Evolutionary conservation across 2,329 filamentous ascomycete genomes (phyloP).

Genomic region (Ophiobolus disseminans): DNA sequence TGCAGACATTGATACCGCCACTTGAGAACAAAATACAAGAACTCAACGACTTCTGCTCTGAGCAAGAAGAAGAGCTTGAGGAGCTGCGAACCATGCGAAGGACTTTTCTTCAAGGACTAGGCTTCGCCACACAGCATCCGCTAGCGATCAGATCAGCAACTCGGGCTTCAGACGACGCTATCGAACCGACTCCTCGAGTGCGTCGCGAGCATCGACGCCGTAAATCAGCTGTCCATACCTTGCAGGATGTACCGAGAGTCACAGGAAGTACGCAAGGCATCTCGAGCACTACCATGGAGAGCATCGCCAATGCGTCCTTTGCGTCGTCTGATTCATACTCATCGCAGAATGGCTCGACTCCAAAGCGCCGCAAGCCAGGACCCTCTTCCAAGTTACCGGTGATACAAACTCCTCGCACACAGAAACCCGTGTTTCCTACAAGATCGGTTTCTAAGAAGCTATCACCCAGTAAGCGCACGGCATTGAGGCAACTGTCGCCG

Average conservation of each 20-base stretch:
- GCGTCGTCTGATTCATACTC: slow-evolving; percentile 25
- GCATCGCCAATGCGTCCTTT: slow-evolving; percentile 30
- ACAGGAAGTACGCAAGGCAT: slow-evolving; percentile 5
- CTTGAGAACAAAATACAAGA: slow-evolving; percentile 32
- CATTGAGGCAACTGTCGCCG: slow-evolving; percentile 43
- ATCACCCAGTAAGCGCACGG: slow-evolving; percentile 34
- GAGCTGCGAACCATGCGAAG: slow-evolving; percentile 33
- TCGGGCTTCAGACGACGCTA: slow-evolving; percentile 17
- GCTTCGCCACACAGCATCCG: slow-evolving; percentile 20
- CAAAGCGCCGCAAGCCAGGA: slow-evolving; percentile 52
- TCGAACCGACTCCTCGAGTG: slow-evolving; percentile 15
- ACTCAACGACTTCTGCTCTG: slow-evolving; percentile 32
- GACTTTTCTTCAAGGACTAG: slow-evolving; percentile 36
- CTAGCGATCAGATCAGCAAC: slow-evolving; percentile 15
- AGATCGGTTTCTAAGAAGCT: slow-evolving; percentile 22
- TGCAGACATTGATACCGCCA: slow-evolving; percentile 23
- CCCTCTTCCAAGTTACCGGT: slow-evolving; percentile 39
- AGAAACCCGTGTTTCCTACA: slow-evolving; percentile 16
- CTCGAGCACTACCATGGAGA: slow-evolving; percentile 23
- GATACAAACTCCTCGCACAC: slow-evolving; percentile 37
- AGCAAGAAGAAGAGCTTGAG: slow-evolving; percentile 41
- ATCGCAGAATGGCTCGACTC: slow-evolving; percentile 41
- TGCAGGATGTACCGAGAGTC: slow-evolving; percentile 11
- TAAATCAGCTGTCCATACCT: slow-evolving; percentile 24
- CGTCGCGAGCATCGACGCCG: slow-evolving; percentile 30